Percentiles rank a stretch among this genome's conserved stretches.
These are phyloP conservation scores for Wilhelminamyces savonicus DNA, from an alignment of 805 yeast species.

Conservation along the genomic window DNA sequence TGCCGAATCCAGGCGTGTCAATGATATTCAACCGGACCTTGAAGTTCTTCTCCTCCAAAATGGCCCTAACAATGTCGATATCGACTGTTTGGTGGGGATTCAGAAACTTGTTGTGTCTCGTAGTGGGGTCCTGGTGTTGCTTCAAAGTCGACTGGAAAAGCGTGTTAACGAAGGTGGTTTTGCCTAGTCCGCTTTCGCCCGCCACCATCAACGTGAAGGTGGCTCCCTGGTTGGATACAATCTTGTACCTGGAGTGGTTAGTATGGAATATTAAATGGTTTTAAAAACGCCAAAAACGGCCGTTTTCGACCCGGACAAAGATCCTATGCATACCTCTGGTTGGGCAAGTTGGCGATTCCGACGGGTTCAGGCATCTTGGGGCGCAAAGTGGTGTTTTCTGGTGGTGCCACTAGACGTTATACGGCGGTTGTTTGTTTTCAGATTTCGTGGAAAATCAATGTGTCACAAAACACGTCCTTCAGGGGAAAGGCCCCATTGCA, in stretches of 20 bases:
- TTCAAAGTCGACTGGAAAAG: slow-evolving; percentile 71
- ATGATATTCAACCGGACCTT: slow-evolving; percentile 70
- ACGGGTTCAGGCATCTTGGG: slow-evolving; percentile 46
- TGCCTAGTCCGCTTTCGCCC: slow-evolving; percentile 90
- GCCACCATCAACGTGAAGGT: slow-evolving; percentile 78
- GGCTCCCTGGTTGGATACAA: slow-evolving; percentile 70
- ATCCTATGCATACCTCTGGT: slow-evolving; percentile 49
- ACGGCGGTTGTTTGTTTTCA: no score
- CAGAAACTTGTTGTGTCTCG: slow-evolving; percentile 53
- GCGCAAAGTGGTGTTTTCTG: slow-evolving; percentile 2
- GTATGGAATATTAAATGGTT: not conserved
- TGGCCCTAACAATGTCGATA: slow-evolving; percentile 73
- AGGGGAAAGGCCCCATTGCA: no score
- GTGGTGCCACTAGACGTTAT: not conserved
- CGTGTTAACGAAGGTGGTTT: slow-evolving; percentile 86
- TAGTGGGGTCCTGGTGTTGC: slow-evolving; percentile 48
- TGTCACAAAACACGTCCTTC: no score
- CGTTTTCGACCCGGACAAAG: slow-evolving; percentile 2
- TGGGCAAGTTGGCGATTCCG: slow-evolving; percentile 69
- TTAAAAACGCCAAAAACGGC: slow-evolving; percentile 2
- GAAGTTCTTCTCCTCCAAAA: slow-evolving; percentile 79
- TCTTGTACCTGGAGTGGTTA: slow-evolving; percentile 47
- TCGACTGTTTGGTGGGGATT: slow-evolving; percentile 61
- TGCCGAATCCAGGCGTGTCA: slow-evolving; percentile 95
- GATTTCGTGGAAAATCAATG: no score